Evolutionary conservation across 2,329 filamentous ascomycete genomes (phyloP), one percentile per base, ranked within the genome.

Genomic region (Diaporthe australafricana): DNA sequence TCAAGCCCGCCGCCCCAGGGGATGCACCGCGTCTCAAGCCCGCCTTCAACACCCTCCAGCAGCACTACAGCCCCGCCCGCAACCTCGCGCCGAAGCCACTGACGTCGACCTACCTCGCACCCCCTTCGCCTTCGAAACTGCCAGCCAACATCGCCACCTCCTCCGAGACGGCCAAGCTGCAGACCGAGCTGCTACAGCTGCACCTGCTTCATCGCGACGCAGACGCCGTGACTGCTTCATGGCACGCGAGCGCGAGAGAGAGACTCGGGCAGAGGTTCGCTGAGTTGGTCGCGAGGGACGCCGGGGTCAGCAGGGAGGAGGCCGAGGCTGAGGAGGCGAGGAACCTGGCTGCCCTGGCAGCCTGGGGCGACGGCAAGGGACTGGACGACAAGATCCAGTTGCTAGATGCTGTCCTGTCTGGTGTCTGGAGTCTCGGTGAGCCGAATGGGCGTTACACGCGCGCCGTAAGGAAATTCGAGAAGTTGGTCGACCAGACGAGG

Each of bases 11-110:
- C 62, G 68, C 69, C 45, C 74, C 52, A 16, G n/a, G 40, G 63
- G 67, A 48, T 25, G 79, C 78, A 50, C 79, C 81, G 22, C 79
- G 81, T n/a, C 80, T 83, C 32, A 86, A 87, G 11, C 89, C 90
- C 0, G 82, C 86, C 57, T 92, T 92, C 80, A 88, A 85, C 60
- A 91, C 88, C 0, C 86, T 89, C 48, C 90, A 93, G 75, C 90
- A 93, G 75, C 90, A 92, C 81, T 92, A 89, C 81, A 91, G 89
- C 35, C 91, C 91, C 0, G 88, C 88, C 55, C 92, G 92, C 77
- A 84, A 84, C 5, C 81, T 85, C 11, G 86, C 87, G 0, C 89
- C 91, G 0, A 93, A 93, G 73, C 89, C 90, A 6, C 83, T 89
- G n/a, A 88, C 88, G 0, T 83, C 89, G 17, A 84, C 86, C 50